phyloP scores from a whole-genome alignment of 345 rosid genomes.

The Populus ilicifolia region DNA sequence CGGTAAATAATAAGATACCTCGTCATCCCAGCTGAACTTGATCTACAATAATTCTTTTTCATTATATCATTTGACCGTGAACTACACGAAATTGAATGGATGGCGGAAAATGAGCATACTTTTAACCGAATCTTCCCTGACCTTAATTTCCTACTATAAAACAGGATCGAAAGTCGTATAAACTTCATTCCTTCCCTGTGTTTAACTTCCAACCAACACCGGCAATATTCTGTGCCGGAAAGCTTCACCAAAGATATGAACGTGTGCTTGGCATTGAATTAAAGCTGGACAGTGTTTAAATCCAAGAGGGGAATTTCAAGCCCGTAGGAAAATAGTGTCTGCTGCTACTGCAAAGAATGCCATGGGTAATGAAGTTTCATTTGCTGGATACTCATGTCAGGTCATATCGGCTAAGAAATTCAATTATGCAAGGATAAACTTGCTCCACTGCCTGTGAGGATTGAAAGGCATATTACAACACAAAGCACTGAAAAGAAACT shows the following conservation, averaged over 20 bases:
- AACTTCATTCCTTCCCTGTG: not conserved
- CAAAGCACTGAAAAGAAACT: constrained; percentile 10
- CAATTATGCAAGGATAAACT: constrained; percentile 72
- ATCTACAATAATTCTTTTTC: not conserved
- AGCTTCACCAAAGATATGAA: not conserved
- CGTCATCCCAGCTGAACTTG: not conserved
- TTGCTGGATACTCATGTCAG: constrained; percentile 21
- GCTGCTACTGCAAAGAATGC: not conserved
- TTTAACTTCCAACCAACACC: not conserved
- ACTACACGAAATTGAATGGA: not conserved
- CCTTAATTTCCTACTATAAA: not conserved
- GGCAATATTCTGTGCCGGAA: not conserved
- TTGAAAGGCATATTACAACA: not conserved
- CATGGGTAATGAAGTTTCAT: not conserved
- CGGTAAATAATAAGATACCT: not conserved
- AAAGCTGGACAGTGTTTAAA: not conserved
- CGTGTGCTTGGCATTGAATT: not conserved
- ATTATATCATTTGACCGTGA: not conserved
- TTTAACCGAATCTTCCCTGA: not conserved
- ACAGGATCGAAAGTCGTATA: not conserved
- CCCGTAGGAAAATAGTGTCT: not conserved
- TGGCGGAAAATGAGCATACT: not conserved
- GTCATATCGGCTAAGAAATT: constrained; percentile 64
- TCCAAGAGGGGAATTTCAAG: not conserved
- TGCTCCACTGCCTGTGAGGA: constrained; percentile 79